phyloP scores from a whole-genome alignment of 2,329 filamentous ascomycete species.

The Madurella fahalii region DNA sequence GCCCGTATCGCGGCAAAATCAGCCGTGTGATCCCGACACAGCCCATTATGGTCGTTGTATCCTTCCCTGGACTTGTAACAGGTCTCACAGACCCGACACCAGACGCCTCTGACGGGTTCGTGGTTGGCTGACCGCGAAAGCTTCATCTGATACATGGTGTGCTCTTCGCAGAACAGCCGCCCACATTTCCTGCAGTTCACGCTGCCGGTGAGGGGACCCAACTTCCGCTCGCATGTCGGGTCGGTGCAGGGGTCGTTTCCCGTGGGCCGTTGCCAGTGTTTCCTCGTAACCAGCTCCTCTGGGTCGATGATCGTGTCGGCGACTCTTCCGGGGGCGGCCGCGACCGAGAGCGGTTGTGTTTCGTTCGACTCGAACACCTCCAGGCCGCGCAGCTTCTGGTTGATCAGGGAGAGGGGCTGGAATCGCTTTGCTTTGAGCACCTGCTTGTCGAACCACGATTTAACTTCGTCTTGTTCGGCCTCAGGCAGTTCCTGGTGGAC shows the following conservation, averaged over 20 bases:
- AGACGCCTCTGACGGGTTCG: slow-evolving; percentile 84
- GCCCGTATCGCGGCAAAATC: slow-evolving; percentile 67
- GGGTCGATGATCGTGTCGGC: slow-evolving; percentile 60
- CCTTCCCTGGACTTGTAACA: slow-evolving; percentile 96
- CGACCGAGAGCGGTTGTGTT: slow-evolving; percentile 41
- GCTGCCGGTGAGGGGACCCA: slow-evolving; percentile 75
- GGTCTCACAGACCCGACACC: slow-evolving; percentile 97
- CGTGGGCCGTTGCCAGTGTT: slow-evolving; percentile 81
- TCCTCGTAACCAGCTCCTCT: slow-evolving; percentile 81
- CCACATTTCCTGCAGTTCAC: slow-evolving; percentile 95
- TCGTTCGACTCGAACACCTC: slow-evolving; percentile 95
- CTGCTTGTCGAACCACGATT: slow-evolving; percentile 95
- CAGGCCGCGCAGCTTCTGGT: slow-evolving; percentile 87
- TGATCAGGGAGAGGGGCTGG: slow-evolving; percentile 83
- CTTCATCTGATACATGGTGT: slow-evolving; percentile 99
- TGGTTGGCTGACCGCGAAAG: slow-evolving; percentile 83
- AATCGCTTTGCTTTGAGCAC: slow-evolving; percentile 91
- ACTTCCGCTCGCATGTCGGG: slow-evolving; percentile 73
- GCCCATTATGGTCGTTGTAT: slow-evolving; percentile 83
- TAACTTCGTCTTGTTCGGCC: slow-evolving; percentile 87
- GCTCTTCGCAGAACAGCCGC: slow-evolving; percentile 89
- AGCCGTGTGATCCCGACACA: slow-evolving; percentile 67
- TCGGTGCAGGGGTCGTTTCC: slow-evolving; percentile 80
- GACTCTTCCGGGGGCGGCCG: slow-evolving; percentile 37
- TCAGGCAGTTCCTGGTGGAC: slow-evolving; percentile 84